Percentiles rank a stretch among this genome's conserved stretches.
Conservation (phyloP, 2,329 filamentous ascomycete species). For the Aspergillus novoparasiticus region DNA sequence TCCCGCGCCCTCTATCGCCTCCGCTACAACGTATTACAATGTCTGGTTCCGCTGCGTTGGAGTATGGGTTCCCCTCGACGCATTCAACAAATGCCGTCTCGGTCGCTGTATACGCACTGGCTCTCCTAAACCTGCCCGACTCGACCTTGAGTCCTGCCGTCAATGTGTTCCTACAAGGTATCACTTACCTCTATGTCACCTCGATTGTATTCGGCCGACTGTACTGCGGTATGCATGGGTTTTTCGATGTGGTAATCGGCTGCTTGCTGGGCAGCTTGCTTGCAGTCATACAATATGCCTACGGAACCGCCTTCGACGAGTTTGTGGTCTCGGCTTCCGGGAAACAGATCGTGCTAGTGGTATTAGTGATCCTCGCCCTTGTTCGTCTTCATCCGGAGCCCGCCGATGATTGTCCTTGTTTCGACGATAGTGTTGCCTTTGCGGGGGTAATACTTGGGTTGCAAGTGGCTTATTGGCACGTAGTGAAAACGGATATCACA, state of each 20-base stretch:
- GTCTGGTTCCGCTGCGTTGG: slow-evolving; percentile 91
- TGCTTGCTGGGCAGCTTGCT: slow-evolving; percentile 72
- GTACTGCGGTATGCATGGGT: slow-evolving; percentile 99
- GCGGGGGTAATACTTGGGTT: slow-evolving; percentile 85
- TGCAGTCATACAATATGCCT: slow-evolving; percentile 57
- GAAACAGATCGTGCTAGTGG: slow-evolving; percentile 64
- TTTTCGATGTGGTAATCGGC: slow-evolving; percentile 84
- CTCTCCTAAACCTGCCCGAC: slow-evolving; percentile 68
- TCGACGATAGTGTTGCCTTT: slow-evolving; percentile 93
- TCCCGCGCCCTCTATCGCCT: slow-evolving; percentile 88
- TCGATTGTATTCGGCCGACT: slow-evolving; percentile 90
- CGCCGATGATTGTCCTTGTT: slow-evolving; percentile 94
- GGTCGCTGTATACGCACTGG: slow-evolving; percentile 80
- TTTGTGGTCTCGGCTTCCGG: slow-evolving; percentile 69
- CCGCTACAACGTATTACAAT: slow-evolving; percentile 94
- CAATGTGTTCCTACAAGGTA: slow-evolving; percentile 64
- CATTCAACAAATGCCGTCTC: slow-evolving; percentile 97
- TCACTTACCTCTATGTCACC: slow-evolving; percentile 80
- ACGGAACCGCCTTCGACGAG: slow-evolving; percentile 64
- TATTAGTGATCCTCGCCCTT: slow-evolving; percentile 69
- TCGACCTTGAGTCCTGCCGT: slow-evolving; percentile 62
- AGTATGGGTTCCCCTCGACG: slow-evolving; percentile 96
- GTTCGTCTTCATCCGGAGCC: slow-evolving; percentile 93
- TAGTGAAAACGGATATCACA: slow-evolving; percentile 60
- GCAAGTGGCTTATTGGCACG: slow-evolving; percentile 83